A percentile compares a stretch with the other conserved stretches of the same genome.
Conservation (phyloP, 495 filamentous ascomycete genomes). For the Trichoderma erinaceum region DNA sequence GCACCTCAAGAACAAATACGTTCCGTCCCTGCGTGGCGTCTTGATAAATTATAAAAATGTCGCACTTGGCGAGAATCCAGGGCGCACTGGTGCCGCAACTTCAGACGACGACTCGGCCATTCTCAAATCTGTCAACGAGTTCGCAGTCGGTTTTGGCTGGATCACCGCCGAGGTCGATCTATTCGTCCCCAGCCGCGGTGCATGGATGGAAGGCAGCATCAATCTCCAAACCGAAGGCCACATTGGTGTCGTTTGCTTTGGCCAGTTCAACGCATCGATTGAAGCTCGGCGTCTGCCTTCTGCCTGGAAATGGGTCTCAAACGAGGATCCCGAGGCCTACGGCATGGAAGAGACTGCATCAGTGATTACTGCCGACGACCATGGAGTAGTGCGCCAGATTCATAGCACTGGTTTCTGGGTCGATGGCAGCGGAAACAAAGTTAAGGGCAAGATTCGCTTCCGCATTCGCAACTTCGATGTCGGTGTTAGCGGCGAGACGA, state of each 20-base stretch:
- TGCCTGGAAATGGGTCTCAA: slow-evolving; percentile 41
- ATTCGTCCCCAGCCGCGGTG: slow-evolving; percentile 40
- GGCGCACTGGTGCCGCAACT: slow-evolving; percentile 28
- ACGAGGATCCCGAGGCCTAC: slow-evolving; percentile 20
- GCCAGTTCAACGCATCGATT: slow-evolving; percentile 46
- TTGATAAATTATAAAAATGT: slow-evolving; percentile 42
- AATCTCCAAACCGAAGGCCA: slow-evolving; percentile 45
- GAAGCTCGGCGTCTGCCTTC: slow-evolving; percentile 39
- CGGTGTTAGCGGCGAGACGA: slow-evolving; percentile 42
- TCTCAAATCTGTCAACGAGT: slow-evolving; percentile 38
- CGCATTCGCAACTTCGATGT: slow-evolving; percentile 47
- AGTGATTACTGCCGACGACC: slow-evolving; percentile 19
- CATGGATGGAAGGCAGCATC: slow-evolving; percentile 43
- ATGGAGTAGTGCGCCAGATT: slow-evolving; percentile 27
- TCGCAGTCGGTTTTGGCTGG: slow-evolving; percentile 41
- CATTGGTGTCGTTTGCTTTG: slow-evolving; percentile 45
- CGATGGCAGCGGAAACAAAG: slow-evolving; percentile 30
- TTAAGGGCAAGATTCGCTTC: slow-evolving; percentile 40
- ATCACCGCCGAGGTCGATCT: slow-evolving; percentile 41
- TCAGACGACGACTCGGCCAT: slow-evolving; percentile 34
- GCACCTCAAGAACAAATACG: slow-evolving; percentile 42
- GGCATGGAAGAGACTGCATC: slow-evolving; percentile 24
- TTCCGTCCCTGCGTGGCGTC: slow-evolving; percentile 39
- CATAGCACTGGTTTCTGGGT: slow-evolving; percentile 47
- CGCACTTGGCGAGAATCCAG: slow-evolving; percentile 38